Percentiles rank a stretch among this genome's conserved stretches.
These are phyloP conservation scores for Bocquillonia castaneifolia DNA, from an alignment of 441 rosid genomes.

Conservation along the genomic window DNA sequence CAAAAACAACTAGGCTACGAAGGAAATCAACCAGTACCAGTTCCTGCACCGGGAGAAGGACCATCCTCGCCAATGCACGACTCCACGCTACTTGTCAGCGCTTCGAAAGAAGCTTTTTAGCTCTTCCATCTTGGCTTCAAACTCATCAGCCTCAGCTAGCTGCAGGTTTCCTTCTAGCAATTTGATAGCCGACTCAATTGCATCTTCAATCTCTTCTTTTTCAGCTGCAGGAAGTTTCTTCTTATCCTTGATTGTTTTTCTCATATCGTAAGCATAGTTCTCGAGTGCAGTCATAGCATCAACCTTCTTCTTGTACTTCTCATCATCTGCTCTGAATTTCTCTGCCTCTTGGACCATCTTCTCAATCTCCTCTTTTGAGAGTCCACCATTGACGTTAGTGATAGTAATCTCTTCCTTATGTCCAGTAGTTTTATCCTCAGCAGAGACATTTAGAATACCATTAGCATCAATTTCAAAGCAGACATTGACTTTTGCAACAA, in stretches of 20 bases:
- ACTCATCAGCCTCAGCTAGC: constrained; percentile 61
- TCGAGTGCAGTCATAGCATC: constrained; percentile 60
- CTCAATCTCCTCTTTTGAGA: constrained; percentile 54
- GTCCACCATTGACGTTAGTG: constrained; percentile 66
- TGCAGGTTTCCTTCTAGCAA: constrained; percentile 62
- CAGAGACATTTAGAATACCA: constrained; percentile 67
- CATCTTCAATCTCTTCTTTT: constrained; percentile 60
- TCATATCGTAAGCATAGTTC: constrained; percentile 14
- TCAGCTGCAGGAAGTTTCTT: constrained; percentile 50
- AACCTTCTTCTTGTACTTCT: constrained; percentile 63
- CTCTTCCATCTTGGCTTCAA: constrained; percentile 67
- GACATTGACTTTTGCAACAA: constrained; percentile 40
- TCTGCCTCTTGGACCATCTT: constrained; percentile 75
- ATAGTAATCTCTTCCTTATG: constrained; percentile 74
- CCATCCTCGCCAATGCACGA: too few species aligned
- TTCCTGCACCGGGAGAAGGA: too few species aligned
- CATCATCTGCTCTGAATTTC: constrained; percentile 60
- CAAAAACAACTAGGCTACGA: too few species aligned
- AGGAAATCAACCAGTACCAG: too few species aligned
- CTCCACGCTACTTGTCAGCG: too few species aligned
- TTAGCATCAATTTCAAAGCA: constrained; percentile 48
- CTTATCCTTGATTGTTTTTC: constrained; percentile 58
- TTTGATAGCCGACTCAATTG: constrained; percentile 44
- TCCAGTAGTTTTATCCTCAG: constrained; percentile 69
- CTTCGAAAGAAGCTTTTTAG: too few species aligned